Base-by-base conservation (phyloP, 1,284 basidiomycete genomes). In the Trichosporon faecale region DNA sequence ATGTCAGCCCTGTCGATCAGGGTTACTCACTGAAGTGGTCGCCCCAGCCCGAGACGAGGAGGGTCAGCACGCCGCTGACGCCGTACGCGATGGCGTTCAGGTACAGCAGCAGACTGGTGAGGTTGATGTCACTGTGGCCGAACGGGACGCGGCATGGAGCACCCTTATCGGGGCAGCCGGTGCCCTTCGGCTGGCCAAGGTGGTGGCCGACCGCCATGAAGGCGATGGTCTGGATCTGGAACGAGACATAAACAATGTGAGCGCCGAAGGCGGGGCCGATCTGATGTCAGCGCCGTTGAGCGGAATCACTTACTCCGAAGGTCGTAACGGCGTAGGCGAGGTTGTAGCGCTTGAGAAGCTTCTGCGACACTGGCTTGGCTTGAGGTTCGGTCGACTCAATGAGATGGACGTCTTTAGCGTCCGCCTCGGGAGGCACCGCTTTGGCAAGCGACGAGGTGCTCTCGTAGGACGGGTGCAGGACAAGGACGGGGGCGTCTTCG, bases 91-190 rank as follows among this genome's bases (percentile, higher is more conserved):
- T 69, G 11, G 68, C 68, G 68, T 69, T 69, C 12, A 69, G 35
- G 18, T 69, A 69, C 64, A 69, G 35, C 12, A 69, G n/a, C 16
- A 69, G 21, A 49, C 68, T 69, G 3, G 68, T 69, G 29, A 69
- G 49, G 65, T 69, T 69, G 23, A 69, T 25, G 25, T 69, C 64
- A 14, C 46, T 12, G 4, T 25, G 46, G 29, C 68, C 68, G 6
- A 69, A 60, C 3, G 68, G 68, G 1, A 69, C 68, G 7, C 64
- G 64, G 33, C 68, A 69, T 2, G 68, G 64, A 3, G 21, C 21
- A 5, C 49, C 65, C 14, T 16, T 46, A 14, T 46, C 25, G 5
- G 64, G 63, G 18, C 68, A 69, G 2, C 68, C 68, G 3, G 52
- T 61, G 14, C 55, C 52, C 21, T 46, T n/a, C 12, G 64, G 64